These are phyloP conservation scores for Arabidopsis arenosa DNA, from an alignment of 345 rosid genomes.

Conservation along the genomic window DNA sequence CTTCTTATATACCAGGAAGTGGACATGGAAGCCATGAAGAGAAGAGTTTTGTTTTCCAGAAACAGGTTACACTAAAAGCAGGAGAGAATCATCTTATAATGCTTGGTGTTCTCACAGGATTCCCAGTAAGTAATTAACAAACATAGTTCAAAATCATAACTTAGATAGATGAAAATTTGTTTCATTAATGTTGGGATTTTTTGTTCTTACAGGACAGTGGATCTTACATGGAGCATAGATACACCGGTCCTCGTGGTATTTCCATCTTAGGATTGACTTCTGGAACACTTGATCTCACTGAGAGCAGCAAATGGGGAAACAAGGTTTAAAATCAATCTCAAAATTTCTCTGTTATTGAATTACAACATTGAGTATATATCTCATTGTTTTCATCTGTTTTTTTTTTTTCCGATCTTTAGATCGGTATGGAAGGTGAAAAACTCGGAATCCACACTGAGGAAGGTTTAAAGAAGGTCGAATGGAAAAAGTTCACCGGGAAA, in stretches of 20 bases:
- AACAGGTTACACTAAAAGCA: constrained; percentile 47
- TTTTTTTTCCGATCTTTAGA: constrained; percentile 41
- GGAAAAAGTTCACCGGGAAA: constrained; percentile 47
- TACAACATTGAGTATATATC: constrained; percentile 8
- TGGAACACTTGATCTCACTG: constrained; percentile 77
- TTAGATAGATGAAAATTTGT: background rate
- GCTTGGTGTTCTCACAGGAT: constrained; percentile 65
- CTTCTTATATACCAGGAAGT: constrained; percentile 49
- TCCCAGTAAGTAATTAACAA: constrained; percentile 56
- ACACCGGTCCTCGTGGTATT: constrained; percentile 81
- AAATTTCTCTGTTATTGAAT: background rate
- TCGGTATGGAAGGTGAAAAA: constrained; percentile 69
- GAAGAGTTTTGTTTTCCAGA: constrained; percentile 81
- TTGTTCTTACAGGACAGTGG: constrained; percentile 73
- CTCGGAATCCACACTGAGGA: constrained; percentile 46
- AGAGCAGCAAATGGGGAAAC: constrained; percentile 70
- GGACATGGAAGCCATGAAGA: constrained; percentile 86
- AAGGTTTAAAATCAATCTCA: constrained; percentile 50
- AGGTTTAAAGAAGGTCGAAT: constrained; percentile 55
- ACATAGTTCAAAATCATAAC: background rate
- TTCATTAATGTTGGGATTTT: background rate
- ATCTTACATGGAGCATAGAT: constrained; percentile 87
- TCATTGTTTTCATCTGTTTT: background rate
- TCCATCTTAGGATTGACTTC: constrained; percentile 80
- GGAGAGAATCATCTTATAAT: constrained; percentile 65